A percentile compares a stretch with the other conserved stretches of the same genome.
These are phyloP conservation scores for Metschnikowia lochheadii DNA, from an alignment of 805 yeast species.

Conservation along the genomic window DNA sequence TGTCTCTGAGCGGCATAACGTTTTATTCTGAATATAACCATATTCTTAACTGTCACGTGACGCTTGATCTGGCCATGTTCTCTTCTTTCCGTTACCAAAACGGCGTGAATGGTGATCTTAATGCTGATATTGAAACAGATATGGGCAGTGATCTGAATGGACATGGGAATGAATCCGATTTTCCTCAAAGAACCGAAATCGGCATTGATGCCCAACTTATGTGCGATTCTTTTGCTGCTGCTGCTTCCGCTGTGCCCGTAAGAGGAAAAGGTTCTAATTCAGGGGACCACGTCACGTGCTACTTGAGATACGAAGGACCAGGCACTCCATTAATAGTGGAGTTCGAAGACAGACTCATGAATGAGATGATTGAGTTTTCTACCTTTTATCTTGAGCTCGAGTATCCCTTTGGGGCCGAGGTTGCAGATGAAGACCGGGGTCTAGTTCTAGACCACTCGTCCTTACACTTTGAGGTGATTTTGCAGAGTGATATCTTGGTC, in stretches of 20 bases:
- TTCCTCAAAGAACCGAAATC: constrained; percentile 14
- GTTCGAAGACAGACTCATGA: constrained; percentile 38
- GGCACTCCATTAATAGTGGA: constrained; percentile 38
- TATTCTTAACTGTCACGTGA: constrained; percentile 30
- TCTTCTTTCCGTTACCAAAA: constrained; percentile 22
- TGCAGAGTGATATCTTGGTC: constrained; percentile 36
- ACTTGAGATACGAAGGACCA: constrained; percentile 34
- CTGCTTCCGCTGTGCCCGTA: constrained; percentile 21
- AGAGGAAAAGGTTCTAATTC: not conserved
- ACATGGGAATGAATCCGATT: no score
- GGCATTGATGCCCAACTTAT: constrained; percentile 37
- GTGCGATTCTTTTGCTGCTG: constrained; percentile 32
- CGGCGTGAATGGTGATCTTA: not conserved
- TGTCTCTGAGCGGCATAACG: constrained; percentile 30
- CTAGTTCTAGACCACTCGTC: constrained; percentile 27
- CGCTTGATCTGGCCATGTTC: constrained; percentile 37
- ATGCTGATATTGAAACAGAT: no score
- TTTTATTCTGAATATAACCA: constrained; percentile 37
- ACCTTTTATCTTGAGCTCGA: constrained; percentile 32
- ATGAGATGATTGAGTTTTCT: constrained; percentile 39
- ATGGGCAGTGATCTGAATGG: no score
- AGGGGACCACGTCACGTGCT: constrained; percentile 29
- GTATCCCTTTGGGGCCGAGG: constrained; percentile 19
- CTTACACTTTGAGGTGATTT: constrained; percentile 33
- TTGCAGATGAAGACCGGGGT: constrained; percentile 4